Evolutionary conservation across 2,329 filamentous ascomycete species (phyloP), one percentile per base, ranked within the genome.

Genomic region (Trichoderma semiorbis): DNA sequence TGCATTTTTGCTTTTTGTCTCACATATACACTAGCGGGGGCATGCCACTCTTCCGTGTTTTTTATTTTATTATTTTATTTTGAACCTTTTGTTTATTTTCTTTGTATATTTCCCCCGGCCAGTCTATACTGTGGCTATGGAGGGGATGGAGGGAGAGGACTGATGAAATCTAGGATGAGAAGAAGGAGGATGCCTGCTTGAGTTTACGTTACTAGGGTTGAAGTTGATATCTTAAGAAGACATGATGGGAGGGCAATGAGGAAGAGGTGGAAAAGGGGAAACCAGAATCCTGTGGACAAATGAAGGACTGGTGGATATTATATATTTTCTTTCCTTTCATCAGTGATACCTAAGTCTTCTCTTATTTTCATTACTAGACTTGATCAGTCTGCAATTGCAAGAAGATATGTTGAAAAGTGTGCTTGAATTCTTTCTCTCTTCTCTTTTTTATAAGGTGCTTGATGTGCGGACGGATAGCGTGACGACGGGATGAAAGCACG

Each of bases 271-370:
- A 32, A 26, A 62, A 57, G 26, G 50, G 58, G 39, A 26, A 57
- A 14, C 32, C 28, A 34, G 28, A 21, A 39, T 70, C 32, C 32
- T 68, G 60, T 43, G 65, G 36, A 47, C 24, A 50, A 68, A 58
- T 36, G 63, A 60, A 34, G 32, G 69, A 53, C 55, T 65, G 69
- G 64, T 68, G 64, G 62, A 68, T 34, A 60, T 18, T 18, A 34
- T 24, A 55, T 57, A 55, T 67, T 60, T 58, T 65, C 18, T 66
- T 55, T 55, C 57, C 64, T 39, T 68, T 60, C 64, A 61, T 61
- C 67, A 63, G 34, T 71, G 69, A 71, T 71, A 71, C 69, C 69
- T 71, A 68, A 26, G 53, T 71, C 36, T 68, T 71, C 28, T 53
- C 30, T 64, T 58, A 30, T 70, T 26, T 28, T 39, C 32, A 14